Conservation (phyloP, 768 basidiomycete species). For the Leccinum rimulosum region DNA sequence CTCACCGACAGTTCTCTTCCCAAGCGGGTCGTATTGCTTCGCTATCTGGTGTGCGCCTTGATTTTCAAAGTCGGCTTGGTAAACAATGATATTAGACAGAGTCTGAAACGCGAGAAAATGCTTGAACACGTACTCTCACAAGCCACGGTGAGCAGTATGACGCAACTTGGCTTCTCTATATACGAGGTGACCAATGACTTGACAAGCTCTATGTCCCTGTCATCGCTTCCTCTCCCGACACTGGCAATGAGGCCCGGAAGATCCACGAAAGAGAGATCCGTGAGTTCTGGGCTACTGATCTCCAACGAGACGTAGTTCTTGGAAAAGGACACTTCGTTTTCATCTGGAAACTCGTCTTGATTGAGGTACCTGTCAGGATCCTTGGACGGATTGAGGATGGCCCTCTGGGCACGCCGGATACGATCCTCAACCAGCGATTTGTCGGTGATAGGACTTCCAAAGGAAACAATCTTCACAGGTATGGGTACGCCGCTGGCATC, state of each 20-base stretch:
- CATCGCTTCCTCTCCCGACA: conserved; percentile 46
- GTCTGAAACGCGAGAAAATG: conserved; percentile 1
- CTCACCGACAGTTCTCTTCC: conserved; percentile 69
- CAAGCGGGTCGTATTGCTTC: conserved; percentile 56
- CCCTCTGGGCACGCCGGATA: conserved; percentile 62
- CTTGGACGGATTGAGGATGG: conserved; percentile 57
- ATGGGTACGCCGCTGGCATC: conserved; percentile 39
- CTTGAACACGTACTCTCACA: conserved; percentile 25
- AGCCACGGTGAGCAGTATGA: conserved; percentile 66
- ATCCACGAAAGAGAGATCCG: conserved; percentile 65
- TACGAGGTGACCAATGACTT: conserved; percentile 55
- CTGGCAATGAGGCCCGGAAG: conserved; percentile 64
- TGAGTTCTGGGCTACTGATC: conserved; percentile 57
- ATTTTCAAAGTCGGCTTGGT: conserved; percentile 76
- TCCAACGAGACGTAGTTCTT: conserved; percentile 54
- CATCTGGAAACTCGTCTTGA: conserved; percentile 6
- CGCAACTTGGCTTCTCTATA: conserved; percentile 64
- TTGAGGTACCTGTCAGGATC: conserved; percentile 17
- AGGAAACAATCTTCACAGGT: conserved; percentile 38
- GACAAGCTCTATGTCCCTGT: conserved; percentile 60
- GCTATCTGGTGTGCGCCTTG: conserved; percentile 72
- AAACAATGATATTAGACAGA: conserved; percentile 39
- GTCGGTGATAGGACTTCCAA: conserved; percentile 48
- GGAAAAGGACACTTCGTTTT: conserved; percentile 43
- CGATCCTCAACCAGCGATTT: conserved; percentile 60